These are phyloP conservation scores for Microsporum ferrugineum DNA, from an alignment of 2,329 filamentous ascomycete species.

Conservation along the genomic window DNA sequence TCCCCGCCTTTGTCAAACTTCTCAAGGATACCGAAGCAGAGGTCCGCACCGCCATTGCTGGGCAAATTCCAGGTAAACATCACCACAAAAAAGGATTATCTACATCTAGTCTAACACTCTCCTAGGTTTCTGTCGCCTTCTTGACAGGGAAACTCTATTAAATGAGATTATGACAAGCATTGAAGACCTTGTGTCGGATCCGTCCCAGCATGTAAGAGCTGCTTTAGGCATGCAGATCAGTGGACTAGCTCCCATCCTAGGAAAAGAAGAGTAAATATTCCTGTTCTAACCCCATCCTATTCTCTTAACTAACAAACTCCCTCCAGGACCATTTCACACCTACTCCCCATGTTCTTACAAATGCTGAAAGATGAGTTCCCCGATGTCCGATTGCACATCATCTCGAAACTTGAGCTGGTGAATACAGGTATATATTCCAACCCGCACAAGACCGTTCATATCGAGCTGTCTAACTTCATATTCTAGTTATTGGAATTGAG, in stretches of 20 bases:
- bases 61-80: constrained; percentile 71
- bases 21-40: constrained; percentile 97
- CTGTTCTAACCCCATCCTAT: neutral
- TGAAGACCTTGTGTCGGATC: constrained; percentile 90
- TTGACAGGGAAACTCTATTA: constrained; percentile 77
- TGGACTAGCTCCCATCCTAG: constrained; percentile 87
- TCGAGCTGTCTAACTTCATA: constrained; percentile 12
- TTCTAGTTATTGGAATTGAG: constrained; percentile 86
- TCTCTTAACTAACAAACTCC: constrained; percentile 11
- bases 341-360: constrained; percentile 95
- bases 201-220: constrained; percentile 90
- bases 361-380: constrained; percentile 99
- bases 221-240: constrained; percentile 95
- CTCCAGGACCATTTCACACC: constrained; percentile 77
- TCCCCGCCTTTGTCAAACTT: constrained; percentile 93
- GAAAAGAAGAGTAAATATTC: constrained; percentile 77
- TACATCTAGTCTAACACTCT: constrained; percentile 15
- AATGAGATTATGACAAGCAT: constrained; percentile 95
- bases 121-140: constrained; percentile 75
- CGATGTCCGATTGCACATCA: constrained; percentile 95
- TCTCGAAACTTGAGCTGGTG: constrained; percentile 97
- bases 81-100: neutral
- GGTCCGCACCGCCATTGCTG: constrained; percentile 90
- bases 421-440: constrained; percentile 61
- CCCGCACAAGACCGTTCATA: neutral